These are phyloP conservation scores for Monilinia polystroma DNA, from an alignment of 2,329 filamentous ascomycete species.

Conservation along the genomic window DNA sequence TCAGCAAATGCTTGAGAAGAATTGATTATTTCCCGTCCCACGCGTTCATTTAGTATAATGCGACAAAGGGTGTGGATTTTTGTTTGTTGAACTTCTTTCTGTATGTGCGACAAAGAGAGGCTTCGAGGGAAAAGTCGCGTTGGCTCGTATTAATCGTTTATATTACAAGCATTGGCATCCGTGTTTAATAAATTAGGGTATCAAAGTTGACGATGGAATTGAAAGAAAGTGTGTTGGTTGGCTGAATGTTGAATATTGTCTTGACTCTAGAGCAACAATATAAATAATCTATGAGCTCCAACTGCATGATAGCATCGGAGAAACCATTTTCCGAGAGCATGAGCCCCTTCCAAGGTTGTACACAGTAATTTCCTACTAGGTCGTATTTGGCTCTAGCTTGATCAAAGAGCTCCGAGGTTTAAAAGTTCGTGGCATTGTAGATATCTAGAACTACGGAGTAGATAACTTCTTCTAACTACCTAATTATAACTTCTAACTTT, in stretches of 20 bases:
- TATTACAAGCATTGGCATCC: neutral
- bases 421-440: too few species aligned
- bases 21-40: neutral
- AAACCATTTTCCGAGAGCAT: conserved; percentile 11
- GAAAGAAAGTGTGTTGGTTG: neutral
- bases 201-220: neutral
- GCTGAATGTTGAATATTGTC: neutral
- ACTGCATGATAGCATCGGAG: neutral
- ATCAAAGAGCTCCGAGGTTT: neutral
- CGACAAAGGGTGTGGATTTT: neutral
- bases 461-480: too few species aligned
- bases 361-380: neutral
- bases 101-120: too few species aligned
- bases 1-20: neutral
- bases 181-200: neutral
- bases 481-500: too few species aligned
- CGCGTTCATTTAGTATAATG: conserved; percentile 1
- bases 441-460: too few species aligned
- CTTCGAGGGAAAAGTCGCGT: neutral
- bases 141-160: neutral
- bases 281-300: neutral
- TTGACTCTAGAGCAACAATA: neutral
- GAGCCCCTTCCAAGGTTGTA: neutral
- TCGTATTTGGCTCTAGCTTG: too few species aligned
- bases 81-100: neutral